Evolutionary conservation across 441 rosid species (phyloP).

Genomic region (Rhodomyrtus psidioides): DNA sequence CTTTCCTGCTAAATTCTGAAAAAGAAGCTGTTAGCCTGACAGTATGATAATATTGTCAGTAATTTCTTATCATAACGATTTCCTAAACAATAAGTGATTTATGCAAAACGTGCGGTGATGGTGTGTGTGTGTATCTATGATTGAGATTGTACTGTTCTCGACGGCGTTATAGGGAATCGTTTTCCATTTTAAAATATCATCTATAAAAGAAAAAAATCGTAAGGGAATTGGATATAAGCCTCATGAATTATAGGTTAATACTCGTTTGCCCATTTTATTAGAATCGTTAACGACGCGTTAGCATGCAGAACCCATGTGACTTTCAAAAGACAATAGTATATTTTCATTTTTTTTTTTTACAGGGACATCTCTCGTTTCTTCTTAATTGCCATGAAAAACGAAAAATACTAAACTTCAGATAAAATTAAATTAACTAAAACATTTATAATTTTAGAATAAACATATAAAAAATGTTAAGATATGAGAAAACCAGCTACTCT

Average conservation of each 20-base stretch:
- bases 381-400: background rate
- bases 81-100: no score
- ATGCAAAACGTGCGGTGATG: no score
- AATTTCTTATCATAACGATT: no score
- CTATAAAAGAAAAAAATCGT: background rate
- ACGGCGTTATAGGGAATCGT: no score
- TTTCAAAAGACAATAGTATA: background rate
- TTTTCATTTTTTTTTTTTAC: background rate
- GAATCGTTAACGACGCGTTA: background rate
- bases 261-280: background rate
- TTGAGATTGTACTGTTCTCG: no score
- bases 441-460: background rate
- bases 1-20: background rate
- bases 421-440: background rate
- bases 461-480: background rate
- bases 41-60: no score
- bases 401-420: background rate
- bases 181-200: no score
- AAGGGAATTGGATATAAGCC: background rate
- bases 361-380: background rate
- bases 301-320: background rate
- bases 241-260: background rate
- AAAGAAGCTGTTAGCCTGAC: no score
- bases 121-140: no score
- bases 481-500: background rate